A percentile compares a stretch with the other conserved stretches of the same genome.
Evolutionary conservation across 2,329 filamentous ascomycete species (phyloP).

Genomic region (Ilyonectria mors-panacis): DNA sequence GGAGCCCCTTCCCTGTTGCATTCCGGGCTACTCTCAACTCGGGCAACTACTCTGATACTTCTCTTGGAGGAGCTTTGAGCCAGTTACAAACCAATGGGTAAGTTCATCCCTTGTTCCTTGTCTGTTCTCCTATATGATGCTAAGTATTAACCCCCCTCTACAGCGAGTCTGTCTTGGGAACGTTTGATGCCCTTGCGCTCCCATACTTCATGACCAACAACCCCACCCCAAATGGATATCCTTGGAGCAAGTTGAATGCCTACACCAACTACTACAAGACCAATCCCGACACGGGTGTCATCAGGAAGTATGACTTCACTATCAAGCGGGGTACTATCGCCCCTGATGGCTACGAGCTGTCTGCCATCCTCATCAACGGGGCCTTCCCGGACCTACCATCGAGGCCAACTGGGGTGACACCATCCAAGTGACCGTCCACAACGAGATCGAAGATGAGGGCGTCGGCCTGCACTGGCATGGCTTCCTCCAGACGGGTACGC

Average conservation of each 20-base stretch:
- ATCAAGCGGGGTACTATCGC: conserved; percentile 65
- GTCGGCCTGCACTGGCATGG: conserved; percentile 69
- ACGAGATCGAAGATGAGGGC: conserved; percentile 73
- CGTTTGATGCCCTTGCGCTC: conserved; percentile 54
- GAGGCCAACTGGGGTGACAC: conserved; percentile 75
- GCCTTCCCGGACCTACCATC: conserved; percentile 76
- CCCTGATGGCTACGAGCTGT: conserved; percentile 69
- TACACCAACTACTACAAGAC: conserved; percentile 66
- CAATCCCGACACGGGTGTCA: conserved; percentile 67
- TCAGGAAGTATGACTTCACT: conserved; percentile 68
- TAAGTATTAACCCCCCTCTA: conserved; percentile 23
- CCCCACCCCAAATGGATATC: conserved; percentile 63
- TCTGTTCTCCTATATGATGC: not conserved
- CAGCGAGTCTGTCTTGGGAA: conserved; percentile 59
- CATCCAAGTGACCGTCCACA: conserved; percentile 77
- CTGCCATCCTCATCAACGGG: conserved; percentile 74
- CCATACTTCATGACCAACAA: conserved; percentile 64
- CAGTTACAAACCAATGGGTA: conserved; percentile 46
- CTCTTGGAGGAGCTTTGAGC: conserved; percentile 34
- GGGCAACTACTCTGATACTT: conserved; percentile 18
- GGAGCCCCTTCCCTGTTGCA: conserved; percentile 27
- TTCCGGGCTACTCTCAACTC: not conserved
- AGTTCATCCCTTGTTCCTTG: not conserved
- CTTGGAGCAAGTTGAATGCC: conserved; percentile 65
- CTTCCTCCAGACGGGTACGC: conserved; percentile 63